Base-by-base conservation (phyloP, 2,329 filamentous ascomycete species). In the Aspergillus luchuensis region DNA sequence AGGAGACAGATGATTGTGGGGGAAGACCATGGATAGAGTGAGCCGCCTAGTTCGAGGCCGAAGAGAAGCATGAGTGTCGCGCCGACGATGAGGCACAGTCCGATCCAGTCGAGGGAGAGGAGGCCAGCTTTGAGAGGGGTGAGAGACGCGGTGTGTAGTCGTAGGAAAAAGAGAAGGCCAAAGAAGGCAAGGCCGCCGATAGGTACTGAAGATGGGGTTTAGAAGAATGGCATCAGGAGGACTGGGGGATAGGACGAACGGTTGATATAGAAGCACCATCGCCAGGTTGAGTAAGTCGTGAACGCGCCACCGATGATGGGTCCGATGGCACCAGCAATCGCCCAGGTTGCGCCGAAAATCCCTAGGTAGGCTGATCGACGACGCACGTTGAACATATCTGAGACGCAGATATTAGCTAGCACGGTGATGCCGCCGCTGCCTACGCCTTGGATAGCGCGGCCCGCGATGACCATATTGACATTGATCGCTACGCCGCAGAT, bases 1-100 rank as follows among this genome's bases (percentile, higher is more conserved):
- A 95, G 80, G 30, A 95, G 81, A 69, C 89, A 92, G 67, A 95
- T 81, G 28, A 92, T 89, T 1, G 85, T 87, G 1, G 89, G 82
- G 0, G 89, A 92, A 53, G 79, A 75, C 91, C 91, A 96, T 1
- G 92, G 88, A 65, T 85, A 85, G 8, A 81, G 81, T 39, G 91
- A 85, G 53, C 89, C 89, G 11, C 89, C 90, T 56, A 89, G 87
- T 65, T 91, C 86, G 21, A 92, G 81, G 2, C 87, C 87, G 4
- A 66, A 43, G 11, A 65, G 55, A 11, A 63, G 50, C 59, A 91
- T 90, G 50, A 91, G 74, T 0, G 86, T 87, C 4, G 84, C 86
- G 25, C 85, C 85, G 6, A 91, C 80, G 62, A 92, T 83, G 2
- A 84, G 78, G 10, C 89, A 57, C 1, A 84, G 86, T 1, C 90